phyloP scores from a whole-genome alignment of 2,329 filamentous ascomycete genomes.

The Arthrobotrys megalospora region DNA sequence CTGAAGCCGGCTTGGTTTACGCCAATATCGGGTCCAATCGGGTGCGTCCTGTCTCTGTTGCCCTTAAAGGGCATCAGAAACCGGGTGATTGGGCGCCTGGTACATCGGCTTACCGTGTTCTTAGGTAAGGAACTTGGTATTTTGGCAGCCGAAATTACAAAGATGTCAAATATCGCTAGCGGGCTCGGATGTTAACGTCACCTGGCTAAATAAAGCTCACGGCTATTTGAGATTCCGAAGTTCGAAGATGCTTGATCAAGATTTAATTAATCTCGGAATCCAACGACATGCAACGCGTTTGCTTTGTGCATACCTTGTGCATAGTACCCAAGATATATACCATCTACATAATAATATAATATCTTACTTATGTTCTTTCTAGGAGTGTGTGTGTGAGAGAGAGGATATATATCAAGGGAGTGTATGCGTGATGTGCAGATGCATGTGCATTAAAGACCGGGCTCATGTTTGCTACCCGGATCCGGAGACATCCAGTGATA shows the following conservation, averaged over 20 bases:
- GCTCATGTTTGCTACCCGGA: no score
- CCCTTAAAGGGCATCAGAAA: constrained; percentile 23
- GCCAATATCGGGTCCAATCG: constrained; percentile 57
- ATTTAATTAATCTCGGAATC: constrained; percentile 9
- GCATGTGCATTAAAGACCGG: no score
- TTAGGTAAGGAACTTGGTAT: constrained; percentile 42
- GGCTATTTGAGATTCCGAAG: constrained; percentile 27
- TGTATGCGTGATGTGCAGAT: no score
- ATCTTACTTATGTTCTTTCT: no score
- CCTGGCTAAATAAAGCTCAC: constrained; percentile 31
- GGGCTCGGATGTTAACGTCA: constrained; percentile 19
- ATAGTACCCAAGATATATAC: no score
- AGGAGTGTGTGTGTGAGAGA: no score
- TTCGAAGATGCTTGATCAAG: not conserved
- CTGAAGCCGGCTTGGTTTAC: constrained; percentile 28
- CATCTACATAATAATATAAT: no score
- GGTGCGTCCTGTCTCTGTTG: constrained; percentile 29
- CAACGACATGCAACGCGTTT: constrained; percentile 30
- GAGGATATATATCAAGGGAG: no score
- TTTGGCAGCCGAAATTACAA: constrained; percentile 40
- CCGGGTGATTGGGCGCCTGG: constrained; percentile 31
- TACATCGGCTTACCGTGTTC: constrained; percentile 36
- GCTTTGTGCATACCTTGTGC: not conserved
- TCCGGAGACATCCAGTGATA: no score
- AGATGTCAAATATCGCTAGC: constrained; percentile 26